These are phyloP conservation scores for Volvox africanus DNA, from an alignment of 139 green algal species.

Conservation along the genomic window DNA sequence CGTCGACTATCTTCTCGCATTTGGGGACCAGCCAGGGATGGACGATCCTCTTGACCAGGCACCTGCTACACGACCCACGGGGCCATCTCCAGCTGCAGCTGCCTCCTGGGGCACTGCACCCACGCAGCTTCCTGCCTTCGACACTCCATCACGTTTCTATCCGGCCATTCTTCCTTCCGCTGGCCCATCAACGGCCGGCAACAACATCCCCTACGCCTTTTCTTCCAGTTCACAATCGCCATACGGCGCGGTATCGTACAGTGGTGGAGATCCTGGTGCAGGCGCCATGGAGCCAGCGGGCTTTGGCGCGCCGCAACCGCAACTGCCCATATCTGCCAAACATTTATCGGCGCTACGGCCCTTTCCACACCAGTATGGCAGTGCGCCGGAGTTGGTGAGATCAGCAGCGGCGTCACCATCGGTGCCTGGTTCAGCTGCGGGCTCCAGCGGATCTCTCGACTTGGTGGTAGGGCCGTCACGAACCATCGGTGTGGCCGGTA, in stretches of 20 bases:
- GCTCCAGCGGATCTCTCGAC: background rate
- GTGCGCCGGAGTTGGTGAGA: background rate
- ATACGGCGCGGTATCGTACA: no score
- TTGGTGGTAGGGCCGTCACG: background rate
- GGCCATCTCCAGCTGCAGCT: background rate
- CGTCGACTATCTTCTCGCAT: conserved; percentile 67
- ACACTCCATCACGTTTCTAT: background rate
- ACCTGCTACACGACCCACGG: background rate
- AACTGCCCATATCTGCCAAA: no score
- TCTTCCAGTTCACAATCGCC: no score
- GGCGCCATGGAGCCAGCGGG: no score
- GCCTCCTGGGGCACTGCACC: background rate
- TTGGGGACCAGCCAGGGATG: conserved; percentile 54
- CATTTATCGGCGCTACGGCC: background rate
- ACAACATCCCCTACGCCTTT: no score
- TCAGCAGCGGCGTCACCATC: background rate
- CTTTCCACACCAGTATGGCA: background rate
- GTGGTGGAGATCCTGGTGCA: no score
- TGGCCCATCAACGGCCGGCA: background rate
- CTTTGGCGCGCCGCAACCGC: no score
- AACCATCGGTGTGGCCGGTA: conserved; percentile 61
- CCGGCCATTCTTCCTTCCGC: background rate
- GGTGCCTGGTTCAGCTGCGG: background rate
- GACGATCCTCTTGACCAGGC: conserved; percentile 53
- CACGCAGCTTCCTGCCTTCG: background rate